These are phyloP conservation scores for Candida boleticola DNA, from an alignment of 805 yeast genomes.

Conservation along the genomic window DNA sequence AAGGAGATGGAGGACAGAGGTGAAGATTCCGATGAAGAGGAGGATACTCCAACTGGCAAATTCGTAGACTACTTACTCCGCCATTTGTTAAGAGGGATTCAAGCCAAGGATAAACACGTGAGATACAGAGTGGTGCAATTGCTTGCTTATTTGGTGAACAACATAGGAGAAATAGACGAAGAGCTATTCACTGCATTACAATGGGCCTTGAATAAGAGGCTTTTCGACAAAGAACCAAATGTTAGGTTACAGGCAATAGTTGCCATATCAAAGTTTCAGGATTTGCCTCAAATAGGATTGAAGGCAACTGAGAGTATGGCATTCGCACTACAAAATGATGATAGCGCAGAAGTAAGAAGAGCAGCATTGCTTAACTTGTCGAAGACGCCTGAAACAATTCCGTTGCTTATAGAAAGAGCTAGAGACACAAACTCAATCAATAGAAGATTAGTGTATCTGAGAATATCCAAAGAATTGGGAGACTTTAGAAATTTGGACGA, in stretches of 20 bases:
- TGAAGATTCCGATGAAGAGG: conserved; percentile 37
- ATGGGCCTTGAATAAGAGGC: conserved; percentile 58
- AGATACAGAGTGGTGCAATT: conserved; percentile 78
- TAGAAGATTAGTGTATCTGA: conserved; percentile 69
- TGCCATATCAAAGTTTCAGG: conserved; percentile 76
- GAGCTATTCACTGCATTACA: conserved; percentile 64
- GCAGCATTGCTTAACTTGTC: conserved; percentile 74
- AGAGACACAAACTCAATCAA: conserved; percentile 73
- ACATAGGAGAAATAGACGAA: conserved; percentile 72
- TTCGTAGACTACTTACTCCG: conserved; percentile 62
- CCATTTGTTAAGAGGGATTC: conserved; percentile 74
- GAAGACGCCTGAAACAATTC: conserved; percentile 51
- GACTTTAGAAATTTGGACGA: conserved; percentile 53
- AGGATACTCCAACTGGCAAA: conserved; percentile 37
- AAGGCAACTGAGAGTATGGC: conserved; percentile 22
- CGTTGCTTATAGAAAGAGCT: conserved; percentile 72
- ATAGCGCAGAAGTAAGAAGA: conserved; percentile 84
- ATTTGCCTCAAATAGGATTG: conserved; percentile 27
- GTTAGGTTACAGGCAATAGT: conserved; percentile 85
- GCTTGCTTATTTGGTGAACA: conserved; percentile 66
- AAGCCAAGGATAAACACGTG: conserved; percentile 72
- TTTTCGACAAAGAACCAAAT: conserved; percentile 70
- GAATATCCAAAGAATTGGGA: conserved; percentile 65
- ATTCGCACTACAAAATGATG: conserved; percentile 67
- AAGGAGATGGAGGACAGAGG: conserved; percentile 24